Percentiles rank a stretch among this genome's conserved stretches.
phyloP scores from a whole-genome alignment of 163 green algal species.

The Volvox carteri region DNA sequence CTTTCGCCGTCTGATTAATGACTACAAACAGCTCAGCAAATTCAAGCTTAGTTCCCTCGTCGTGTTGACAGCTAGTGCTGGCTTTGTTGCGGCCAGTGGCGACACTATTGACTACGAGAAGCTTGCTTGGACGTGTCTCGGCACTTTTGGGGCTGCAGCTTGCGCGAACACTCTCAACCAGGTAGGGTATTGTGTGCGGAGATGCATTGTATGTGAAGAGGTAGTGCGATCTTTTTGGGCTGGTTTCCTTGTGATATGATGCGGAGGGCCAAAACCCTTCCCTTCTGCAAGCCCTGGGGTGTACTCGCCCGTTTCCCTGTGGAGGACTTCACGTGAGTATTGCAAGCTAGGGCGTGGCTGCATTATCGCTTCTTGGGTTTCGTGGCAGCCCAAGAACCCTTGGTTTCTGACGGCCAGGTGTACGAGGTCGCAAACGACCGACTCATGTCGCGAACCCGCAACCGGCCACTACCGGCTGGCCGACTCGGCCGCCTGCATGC shows the following conservation, averaged over 20 bases:
- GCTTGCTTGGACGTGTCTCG: slow-evolving; percentile 88
- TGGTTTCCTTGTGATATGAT: no score
- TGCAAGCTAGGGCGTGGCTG: no score
- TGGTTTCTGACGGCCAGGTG: slow-evolving; percentile 70
- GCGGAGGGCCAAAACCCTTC: no score
- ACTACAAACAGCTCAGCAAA: slow-evolving; percentile 95
- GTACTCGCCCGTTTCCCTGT: no score
- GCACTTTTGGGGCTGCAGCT: slow-evolving; percentile 90
- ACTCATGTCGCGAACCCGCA: slow-evolving; percentile 92
- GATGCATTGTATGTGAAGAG: no score
- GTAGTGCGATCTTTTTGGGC: no score
- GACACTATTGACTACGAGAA: slow-evolving; percentile 86
- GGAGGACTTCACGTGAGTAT: no score
- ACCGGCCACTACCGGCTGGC: slow-evolving; percentile 91
- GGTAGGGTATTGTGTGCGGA: no score
- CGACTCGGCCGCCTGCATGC: slow-evolving; percentile 83
- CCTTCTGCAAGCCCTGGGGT: no score
- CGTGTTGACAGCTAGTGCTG: slow-evolving; percentile 87
- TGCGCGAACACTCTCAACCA: slow-evolving; percentile 99
- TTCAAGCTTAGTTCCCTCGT: slow-evolving; percentile 92
- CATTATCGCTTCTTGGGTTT: no score
- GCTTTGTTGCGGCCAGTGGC: slow-evolving; percentile 90
- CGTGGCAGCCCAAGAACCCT: not conserved
- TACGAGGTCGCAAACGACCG: slow-evolving; percentile 87
- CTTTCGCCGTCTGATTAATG: slow-evolving; percentile 42